Base-by-base conservation (phyloP, 768 basidiomycete genomes). In the Sutorius australiensis region DNA sequence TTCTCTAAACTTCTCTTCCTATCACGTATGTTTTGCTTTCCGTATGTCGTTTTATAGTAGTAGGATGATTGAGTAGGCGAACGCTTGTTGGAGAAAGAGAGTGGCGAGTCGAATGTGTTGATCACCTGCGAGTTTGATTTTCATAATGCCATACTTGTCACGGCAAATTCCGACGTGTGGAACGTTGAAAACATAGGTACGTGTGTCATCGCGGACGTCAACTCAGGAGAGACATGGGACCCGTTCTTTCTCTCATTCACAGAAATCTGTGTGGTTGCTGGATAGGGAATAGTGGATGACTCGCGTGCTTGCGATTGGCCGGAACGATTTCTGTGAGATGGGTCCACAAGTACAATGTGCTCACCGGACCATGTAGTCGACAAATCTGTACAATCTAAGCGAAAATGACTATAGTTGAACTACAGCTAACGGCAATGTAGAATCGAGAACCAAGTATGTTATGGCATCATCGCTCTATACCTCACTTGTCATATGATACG, bases 321-420 rank as follows among this genome's bases (percentile, higher is more conserved):
- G 27, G 34, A 21, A 44, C n/a, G 5, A 6, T 19, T 24, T 6
- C 16, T 28, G 11, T 47, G 51, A 13, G 51, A 16, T 32, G 33
- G 24, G 30, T 11, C 45, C 19, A 5, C 39, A 14, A 27, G 46
- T 9, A 46, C 47, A 47, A 48, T 47, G 49, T 45, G 44, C 37
- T 34, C 28, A 12, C 6, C 37, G 51, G 51, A 37, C 36, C 30
- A 43, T 43, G 28, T 48, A 40, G 50, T 61, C 45, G 50, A 46
- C 6, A 34, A 49, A 59, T 62, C 62, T 58, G 30, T 47, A 41
- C 59, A 38, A 61, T 63, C 56, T 53, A 54, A 32, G 60, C 50
- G 56, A 46, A 21, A n/a, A 40, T 44, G 46, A 48, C 31, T 27
- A 44, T 43, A 56, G 12, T 2, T 37, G 10, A 16, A 10, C 36